phyloP scores from a whole-genome alignment of 495 filamentous ascomycete genomes.

The Tetracladium marchalianum region DNA sequence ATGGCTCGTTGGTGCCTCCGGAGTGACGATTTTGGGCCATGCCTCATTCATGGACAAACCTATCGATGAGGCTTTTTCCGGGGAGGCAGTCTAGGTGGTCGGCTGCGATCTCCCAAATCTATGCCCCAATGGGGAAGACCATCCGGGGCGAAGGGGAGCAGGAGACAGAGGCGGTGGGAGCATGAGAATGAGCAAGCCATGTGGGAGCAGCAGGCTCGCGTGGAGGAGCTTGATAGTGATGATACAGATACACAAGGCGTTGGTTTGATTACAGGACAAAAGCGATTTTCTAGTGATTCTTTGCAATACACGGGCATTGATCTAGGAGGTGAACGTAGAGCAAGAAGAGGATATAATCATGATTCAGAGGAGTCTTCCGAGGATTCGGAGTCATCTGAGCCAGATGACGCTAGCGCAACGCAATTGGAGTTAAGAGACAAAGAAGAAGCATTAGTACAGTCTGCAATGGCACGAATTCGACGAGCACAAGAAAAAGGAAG shows the following conservation, averaged over 20 bases:
- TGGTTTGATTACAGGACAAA: constrained; percentile 33
- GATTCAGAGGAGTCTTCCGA: constrained; percentile 38
- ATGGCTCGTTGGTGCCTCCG: constrained; percentile 92
- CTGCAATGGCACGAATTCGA: constrained; percentile 65
- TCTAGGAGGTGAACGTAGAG: constrained; percentile 26
- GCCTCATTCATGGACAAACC: constrained; percentile 96
- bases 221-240: constrained; percentile 67
- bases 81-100: constrained; percentile 99
- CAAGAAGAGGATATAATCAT: constrained; percentile 32
- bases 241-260: constrained; percentile 52
- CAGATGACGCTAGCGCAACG: constrained; percentile 40
- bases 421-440: constrained; percentile 49
- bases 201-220: constrained; percentile 38
- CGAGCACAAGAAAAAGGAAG: constrained; percentile 63
- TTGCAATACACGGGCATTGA: constrained; percentile 54
- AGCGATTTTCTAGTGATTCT: constrained; percentile 46
- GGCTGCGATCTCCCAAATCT: constrained; percentile 97
- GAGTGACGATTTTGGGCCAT: constrained; percentile 87
- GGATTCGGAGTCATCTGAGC: constrained; percentile 33
- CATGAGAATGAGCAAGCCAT: constrained; percentile 33
- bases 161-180: constrained; percentile 46
- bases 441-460: constrained; percentile 65
- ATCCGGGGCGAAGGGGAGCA: constrained; percentile 71
- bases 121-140: constrained; percentile 98
- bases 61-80: constrained; percentile 99